phyloP scores from a whole-genome alignment of 2,329 filamentous ascomycete species.

The Sclerotinia glacialis region DNA sequence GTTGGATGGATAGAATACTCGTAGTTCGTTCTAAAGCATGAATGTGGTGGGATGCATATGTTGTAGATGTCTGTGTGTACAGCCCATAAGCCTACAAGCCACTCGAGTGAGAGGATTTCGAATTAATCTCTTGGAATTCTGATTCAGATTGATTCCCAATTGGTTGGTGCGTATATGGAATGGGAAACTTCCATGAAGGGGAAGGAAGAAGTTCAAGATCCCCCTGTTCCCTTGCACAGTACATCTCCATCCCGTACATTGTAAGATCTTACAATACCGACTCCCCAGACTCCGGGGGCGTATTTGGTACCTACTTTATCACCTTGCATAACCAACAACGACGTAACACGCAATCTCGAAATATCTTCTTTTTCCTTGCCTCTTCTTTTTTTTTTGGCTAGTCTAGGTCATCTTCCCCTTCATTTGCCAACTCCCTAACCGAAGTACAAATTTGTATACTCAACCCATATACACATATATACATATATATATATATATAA shows the following conservation, averaged over 20 bases:
- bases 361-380: constrained; percentile 1
- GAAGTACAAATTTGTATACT: too few relatives aligned
- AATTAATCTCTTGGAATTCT: neutral
- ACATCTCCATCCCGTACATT: neutral
- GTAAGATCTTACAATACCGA: neutral
- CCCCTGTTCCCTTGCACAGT: constrained; percentile 2
- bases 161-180: constrained; percentile 5
- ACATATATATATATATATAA: neutral
- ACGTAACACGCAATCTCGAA: neutral
- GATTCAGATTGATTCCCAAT: neutral
- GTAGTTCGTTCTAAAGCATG: constrained; percentile 13
- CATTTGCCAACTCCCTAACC: neutral
- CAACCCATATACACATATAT: too few relatives aligned
- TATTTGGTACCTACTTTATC: neutral
- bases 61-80: constrained; percentile 8
- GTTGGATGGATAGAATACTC: constrained; percentile 1
- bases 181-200: neutral
- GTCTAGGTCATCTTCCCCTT: neutral
- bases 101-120: constrained; percentile 11
- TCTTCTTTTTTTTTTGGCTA: neutral
- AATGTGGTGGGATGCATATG: constrained; percentile 1
- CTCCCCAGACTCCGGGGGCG: neutral
- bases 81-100: neutral
- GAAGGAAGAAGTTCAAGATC: constrained; percentile 6
- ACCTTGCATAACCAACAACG: constrained; percentile 9